Evolutionary conservation across 345 rosid species (phyloP), one percentile per base, ranked within the genome.

Genomic region (Pistacia atlantica): DNA sequence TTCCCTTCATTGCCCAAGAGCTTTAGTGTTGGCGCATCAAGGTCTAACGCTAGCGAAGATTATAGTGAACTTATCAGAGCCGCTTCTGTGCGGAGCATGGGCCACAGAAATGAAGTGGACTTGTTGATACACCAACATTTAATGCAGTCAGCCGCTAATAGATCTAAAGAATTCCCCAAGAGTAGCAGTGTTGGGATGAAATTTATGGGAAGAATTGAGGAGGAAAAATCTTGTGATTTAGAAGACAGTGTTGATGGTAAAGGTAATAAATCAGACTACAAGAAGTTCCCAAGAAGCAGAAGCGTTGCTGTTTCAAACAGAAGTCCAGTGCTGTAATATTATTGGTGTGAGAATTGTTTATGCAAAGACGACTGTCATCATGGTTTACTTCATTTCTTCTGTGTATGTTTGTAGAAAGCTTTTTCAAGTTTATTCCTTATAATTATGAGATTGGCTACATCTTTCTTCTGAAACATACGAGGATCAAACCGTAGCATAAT

Each of bases 1-100:
- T 57, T 78, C 77, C 56, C 71, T 10, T 45, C 82, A 48, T 75
- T 89, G 76, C 94, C 92, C 0, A 83, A 90, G 84, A 93, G 97
- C 81, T 82, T 82, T 54, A 93, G 94, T 76, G 77, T 69, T 14
- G 69, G 80, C 25, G 80, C 91, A 4, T 59, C 80, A 8, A 75
- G 85, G 46, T 70, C 85, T 2, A 75, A 52, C 0, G 77, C 70
- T 22, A 66, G n/a, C 7, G 98, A 93, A 8, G 98, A 93, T 76
- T 89, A 83, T 65, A 75, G 84, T 35, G 93, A 91, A 83, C 91
- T 90, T 7, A 72, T 88, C 12, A 84, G 94, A 79, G 94, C 94
- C 10, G 94, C 94, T 0, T 88, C 92, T 0, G 90, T 80, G 0
- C 80, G 94, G 73, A 81, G 83, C 69, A 56, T 78, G 51, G 94